Evolutionary conservation across 495 filamentous ascomycete genomes (phyloP).

Genomic region (Chaetomium fimeti): DNA sequence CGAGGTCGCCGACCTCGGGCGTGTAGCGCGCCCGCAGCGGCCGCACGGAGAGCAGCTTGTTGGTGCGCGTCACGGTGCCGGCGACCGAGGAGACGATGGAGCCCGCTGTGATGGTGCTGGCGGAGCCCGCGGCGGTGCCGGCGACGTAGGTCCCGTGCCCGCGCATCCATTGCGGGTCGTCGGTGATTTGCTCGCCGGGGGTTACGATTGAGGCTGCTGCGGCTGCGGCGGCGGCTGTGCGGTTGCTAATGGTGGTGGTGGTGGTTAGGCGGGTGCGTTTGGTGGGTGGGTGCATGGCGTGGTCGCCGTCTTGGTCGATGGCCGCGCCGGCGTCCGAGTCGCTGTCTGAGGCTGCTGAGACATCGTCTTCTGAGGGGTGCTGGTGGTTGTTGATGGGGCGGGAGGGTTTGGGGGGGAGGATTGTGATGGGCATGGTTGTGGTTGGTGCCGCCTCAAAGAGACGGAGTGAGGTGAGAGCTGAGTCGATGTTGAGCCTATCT

Average conservation of each 20-base stretch:
- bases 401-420: conserved; percentile 60
- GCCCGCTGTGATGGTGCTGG: conserved; percentile 55
- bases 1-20: conserved; percentile 92
- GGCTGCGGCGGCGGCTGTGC: not conserved
- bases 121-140: conserved; percentile 65
- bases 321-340: conserved; percentile 26
- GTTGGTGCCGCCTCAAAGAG: conserved; percentile 1
- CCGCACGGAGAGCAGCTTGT: conserved; percentile 89
- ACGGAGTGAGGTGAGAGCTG: not conserved
- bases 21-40: conserved; percentile 91
- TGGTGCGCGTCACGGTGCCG: conserved; percentile 83
- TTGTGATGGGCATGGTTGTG: conserved; percentile 74
- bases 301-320: conserved; percentile 54
- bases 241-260: not conserved
- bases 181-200: conserved; percentile 83
- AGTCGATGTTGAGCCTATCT: not conserved
- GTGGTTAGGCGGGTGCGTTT: conserved; percentile 26
- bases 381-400: conserved; percentile 20
- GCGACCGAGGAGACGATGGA: conserved; percentile 83
- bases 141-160: conserved; percentile 79
- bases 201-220: conserved; percentile 59
- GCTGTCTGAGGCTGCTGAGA: conserved; percentile 40
- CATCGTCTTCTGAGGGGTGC: conserved; percentile 29
- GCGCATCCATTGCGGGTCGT: conserved; percentile 96
- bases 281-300: conserved; percentile 51